Conservation (phyloP, 176 grass and related monocot species). For the Cenchrus fungigraminus region DNA sequence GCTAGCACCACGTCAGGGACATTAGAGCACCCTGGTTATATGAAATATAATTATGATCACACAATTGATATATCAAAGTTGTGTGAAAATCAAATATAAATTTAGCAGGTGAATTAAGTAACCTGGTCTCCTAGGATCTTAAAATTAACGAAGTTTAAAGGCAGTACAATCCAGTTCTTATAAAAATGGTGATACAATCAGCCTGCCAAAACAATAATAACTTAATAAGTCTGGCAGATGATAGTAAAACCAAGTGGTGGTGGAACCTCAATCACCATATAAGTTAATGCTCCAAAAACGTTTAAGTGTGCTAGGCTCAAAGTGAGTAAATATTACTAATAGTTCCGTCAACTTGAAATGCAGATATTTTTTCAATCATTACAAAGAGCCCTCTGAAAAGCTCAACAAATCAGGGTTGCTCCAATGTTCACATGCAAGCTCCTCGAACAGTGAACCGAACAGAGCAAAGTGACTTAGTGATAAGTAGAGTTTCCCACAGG, state of each 20-base stretch:
- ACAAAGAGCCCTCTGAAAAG: background rate
- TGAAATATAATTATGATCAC: background rate
- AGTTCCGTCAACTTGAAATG: background rate
- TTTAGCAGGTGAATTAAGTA: background rate
- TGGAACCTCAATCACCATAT: too few species aligned
- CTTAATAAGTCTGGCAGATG: background rate
- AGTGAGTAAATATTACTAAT: background rate
- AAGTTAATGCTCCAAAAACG: too few species aligned
- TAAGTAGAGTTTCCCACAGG: background rate
- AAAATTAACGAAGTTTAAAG: background rate
- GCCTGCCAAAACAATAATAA: background rate
- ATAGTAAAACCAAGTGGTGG: background rate
- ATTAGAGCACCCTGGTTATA: background rate
- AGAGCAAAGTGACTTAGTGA: background rate
- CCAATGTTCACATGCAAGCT: background rate
- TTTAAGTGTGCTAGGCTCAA: background rate
- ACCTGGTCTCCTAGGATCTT: background rate
- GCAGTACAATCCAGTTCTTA: constrained; percentile 5
- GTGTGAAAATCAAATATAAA: background rate
- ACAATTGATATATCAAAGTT: background rate
- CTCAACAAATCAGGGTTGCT: background rate
- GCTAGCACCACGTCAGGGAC: background rate
- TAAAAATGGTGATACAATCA: background rate
- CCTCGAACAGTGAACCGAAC: background rate
- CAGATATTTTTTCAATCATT: background rate